Conservation (phyloP, 2,329 filamentous ascomycete genomes). For the Fusarium nodosum region DNA sequence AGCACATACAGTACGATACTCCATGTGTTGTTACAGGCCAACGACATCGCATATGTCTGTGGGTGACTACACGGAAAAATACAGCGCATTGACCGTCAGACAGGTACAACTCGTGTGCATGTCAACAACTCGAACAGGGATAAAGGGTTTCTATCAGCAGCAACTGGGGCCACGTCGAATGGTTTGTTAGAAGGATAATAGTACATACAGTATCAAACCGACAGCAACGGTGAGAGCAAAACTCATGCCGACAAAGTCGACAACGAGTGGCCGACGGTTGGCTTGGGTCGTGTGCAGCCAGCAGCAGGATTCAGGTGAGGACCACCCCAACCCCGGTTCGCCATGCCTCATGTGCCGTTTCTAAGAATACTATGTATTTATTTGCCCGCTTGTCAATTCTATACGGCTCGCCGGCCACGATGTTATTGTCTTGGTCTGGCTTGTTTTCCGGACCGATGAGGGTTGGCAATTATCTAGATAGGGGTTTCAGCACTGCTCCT, state of each 20-base stretch:
- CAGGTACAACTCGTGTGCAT: conserved; percentile 32
- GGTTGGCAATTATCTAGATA: conserved; percentile 7
- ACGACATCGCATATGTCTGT: conserved; percentile 17
- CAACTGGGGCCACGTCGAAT: conserved; percentile 46
- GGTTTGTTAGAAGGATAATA: conserved; percentile 35
- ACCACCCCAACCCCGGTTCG: conserved; percentile 43
- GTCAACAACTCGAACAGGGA: conserved; percentile 26
- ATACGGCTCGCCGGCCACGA: conserved; percentile 14
- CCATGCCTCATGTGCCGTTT: conserved; percentile 42
- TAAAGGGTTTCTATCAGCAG: conserved; percentile 39
- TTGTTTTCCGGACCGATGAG: conserved; percentile 9
- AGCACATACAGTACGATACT: conserved; percentile 1
- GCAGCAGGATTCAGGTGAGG: conserved; percentile 51
- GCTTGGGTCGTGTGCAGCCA: conserved; percentile 48
- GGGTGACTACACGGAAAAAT: conserved; percentile 14
- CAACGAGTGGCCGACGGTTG: conserved; percentile 44
- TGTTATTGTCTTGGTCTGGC: conserved; percentile 10
- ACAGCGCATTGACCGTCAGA: conserved; percentile 19
- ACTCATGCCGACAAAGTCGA: conserved; percentile 42
- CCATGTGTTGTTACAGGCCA: conserved; percentile 10
- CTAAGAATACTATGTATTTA: conserved; percentile 11
- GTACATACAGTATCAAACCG: conserved; percentile 48
- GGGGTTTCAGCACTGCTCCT: conserved; percentile 25
- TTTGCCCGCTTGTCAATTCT: conserved; percentile 34
- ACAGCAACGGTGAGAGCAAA: conserved; percentile 48